Evolutionary conservation across 257 asterid genomes (phyloP), one percentile per base, ranked within the genome.

Genomic region (Solanum chiquidenum): DNA sequence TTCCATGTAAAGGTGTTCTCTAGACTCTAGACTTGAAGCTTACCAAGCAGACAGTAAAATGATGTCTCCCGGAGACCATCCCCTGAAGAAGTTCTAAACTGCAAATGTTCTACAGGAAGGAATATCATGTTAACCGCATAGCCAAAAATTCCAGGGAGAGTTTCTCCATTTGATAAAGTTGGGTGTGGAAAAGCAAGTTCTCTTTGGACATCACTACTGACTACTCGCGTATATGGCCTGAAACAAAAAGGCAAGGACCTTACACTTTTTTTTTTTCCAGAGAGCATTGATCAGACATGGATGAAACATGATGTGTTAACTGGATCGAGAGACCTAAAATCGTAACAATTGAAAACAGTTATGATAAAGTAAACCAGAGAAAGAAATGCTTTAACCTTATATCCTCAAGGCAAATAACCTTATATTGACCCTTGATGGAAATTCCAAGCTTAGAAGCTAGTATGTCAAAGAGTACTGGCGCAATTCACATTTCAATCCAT

Each of bases 21-120:
- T 91, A 52, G 86, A 87, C 72, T 75, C n/a, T 94, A 95, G 42
- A 95, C 97, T 89, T 95, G 98, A 87, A 94, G 96, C 88, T 90
- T 86, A 10, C 95, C 95, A 52, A 95, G 90, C 20, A 94, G 96
- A 44, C 92, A 88, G 85, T 89, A 92, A 83, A 94, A 93, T 86
- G 93, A 55, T 5, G 96, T 91, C 88, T 95, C 96, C 0, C 92
- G 91, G 13, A 94, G 94, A 23, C 93, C 91, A 89, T 89, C 88
- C 18, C 94, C 96, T 3, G 88, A 76, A 44, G 71, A 13, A 6
- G 93, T 90, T 82, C 90, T 93, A 90, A 91, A 91, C 1, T 75
- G 86, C 83, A 55, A 23, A 60, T 82, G 79, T 21, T 60, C 71
- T 13, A 84, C 85, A 55, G 90, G 93, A 20, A 88, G 88, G 52